Conservation (phyloP, 805 yeast genomes). For the Wickerhamiella kurtzmanii region DNA sequence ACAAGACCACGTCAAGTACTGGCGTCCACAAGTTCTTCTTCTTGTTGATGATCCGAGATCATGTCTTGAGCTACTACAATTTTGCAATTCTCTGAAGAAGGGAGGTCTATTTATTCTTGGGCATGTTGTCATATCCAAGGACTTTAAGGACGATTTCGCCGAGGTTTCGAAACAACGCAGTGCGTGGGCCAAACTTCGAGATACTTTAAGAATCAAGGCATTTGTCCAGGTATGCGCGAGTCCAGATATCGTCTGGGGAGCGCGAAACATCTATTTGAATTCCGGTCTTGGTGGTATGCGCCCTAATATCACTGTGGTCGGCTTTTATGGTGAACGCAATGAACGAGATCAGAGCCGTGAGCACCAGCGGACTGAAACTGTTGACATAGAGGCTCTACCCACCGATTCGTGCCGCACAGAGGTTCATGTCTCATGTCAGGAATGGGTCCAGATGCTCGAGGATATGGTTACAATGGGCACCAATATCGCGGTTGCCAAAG, state of each 20-base stretch:
- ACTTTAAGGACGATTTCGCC: constrained; percentile 48
- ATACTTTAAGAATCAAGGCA: constrained; percentile 67
- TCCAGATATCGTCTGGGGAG: constrained; percentile 87
- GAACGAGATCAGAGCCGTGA: no score
- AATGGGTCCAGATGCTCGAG: constrained; percentile 89
- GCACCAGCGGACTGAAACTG: constrained; percentile 14
- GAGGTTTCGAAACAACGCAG: constrained; percentile 60
- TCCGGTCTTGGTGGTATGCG: constrained; percentile 98
- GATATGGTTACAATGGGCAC: constrained; percentile 80
- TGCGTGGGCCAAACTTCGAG: constrained; percentile 79
- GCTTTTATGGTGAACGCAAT: constrained; percentile 63
- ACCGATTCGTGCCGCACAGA: constrained; percentile 71
- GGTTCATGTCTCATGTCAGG: constrained; percentile 49
- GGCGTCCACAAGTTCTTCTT: constrained; percentile 92
- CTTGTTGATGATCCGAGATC: constrained; percentile 86
- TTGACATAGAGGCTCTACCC: constrained; percentile 41
- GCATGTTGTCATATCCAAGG: constrained; percentile 62
- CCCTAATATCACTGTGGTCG: constrained; percentile 87
- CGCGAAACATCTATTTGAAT: constrained; percentile 77
- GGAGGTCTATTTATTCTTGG: constrained; percentile 91
- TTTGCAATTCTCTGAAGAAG: constrained; percentile 87
- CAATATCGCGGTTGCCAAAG: constrained; percentile 87
- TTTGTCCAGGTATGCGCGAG: constrained; percentile 88
- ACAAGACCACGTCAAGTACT: constrained; percentile 89
- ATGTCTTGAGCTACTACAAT: constrained; percentile 79